phyloP scores from a whole-genome alignment of 345 rosid genomes.

The Sonneratia alba region DNA sequence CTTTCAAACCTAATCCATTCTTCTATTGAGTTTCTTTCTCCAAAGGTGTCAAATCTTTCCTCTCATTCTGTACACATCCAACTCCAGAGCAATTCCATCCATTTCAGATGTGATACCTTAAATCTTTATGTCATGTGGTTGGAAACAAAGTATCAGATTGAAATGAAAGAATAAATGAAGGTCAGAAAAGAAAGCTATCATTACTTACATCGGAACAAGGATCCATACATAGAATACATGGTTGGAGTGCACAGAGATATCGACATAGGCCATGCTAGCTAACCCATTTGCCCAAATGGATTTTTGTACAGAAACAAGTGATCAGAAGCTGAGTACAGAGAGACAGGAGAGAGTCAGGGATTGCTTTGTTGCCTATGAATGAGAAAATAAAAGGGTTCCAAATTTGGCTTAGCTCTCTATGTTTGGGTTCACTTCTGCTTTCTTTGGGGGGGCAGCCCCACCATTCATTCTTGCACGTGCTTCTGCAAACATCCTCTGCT shows the following conservation, averaged over 20 bases:
- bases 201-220: conserved; percentile 26
- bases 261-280: conserved; percentile 33
- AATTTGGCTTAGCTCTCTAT: conserved; percentile 50
- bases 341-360: conserved; percentile 15
- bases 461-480: conserved; percentile 99
- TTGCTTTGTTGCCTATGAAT: conserved; percentile 28
- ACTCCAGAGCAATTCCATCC: neutral
- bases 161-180: neutral
- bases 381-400: neutral
- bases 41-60: neutral
- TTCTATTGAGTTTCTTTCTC: neutral
- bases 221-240: conserved; percentile 32
- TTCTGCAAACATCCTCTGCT: conserved; percentile 99
- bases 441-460: conserved; percentile 50
- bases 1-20: neutral
- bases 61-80: neutral
- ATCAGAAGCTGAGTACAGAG: conserved; percentile 17
- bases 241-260: conserved; percentile 18
- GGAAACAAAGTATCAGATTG: neutral
- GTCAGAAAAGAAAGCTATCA: conserved; percentile 16
- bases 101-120: neutral
- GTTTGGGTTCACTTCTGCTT: conserved; percentile 53
- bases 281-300: conserved; percentile 17
- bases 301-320: conserved; percentile 30
- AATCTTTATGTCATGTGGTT: too few species aligned